Percentiles rank a stretch among this genome's conserved stretches.
Conservation (phyloP, 2,329 filamentous ascomycete species). For the Beauveria bassiana region DNA sequence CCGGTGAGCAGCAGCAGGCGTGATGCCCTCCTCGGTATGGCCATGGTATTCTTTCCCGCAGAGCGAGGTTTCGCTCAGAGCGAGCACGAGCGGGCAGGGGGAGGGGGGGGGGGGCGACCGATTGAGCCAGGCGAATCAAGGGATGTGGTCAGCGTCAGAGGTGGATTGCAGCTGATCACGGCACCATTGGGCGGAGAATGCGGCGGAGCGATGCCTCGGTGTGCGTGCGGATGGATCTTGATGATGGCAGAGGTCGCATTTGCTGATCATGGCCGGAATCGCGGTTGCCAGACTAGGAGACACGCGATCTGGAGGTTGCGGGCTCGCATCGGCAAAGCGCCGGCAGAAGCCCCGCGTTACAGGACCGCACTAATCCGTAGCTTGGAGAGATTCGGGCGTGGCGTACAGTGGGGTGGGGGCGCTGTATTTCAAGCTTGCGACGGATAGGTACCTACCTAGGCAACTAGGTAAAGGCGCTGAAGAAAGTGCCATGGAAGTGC, state of each 20-base stretch:
- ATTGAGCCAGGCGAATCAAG: neutral
- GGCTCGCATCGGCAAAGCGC: neutral
- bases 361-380: neutral
- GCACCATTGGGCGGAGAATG: conserved; percentile 2
- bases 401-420: neutral
- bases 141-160: neutral
- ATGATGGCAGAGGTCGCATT: neutral
- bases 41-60: conserved; percentile 9
- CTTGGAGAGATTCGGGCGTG: no score
- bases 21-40: conserved; percentile 18
- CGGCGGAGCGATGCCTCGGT: neutral
- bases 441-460: neutral
- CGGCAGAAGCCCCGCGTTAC: neutral
- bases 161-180: neutral
- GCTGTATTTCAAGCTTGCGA: neutral
- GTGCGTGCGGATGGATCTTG: conserved; percentile 2
- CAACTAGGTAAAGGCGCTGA: neutral
- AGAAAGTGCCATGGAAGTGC: neutral
- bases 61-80: neutral
- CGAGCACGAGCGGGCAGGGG: neutral
- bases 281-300: neutral
- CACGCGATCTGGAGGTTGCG: neutral
- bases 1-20: conserved; percentile 18
- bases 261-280: neutral
- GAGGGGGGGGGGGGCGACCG: neutral